Base-by-base conservation (phyloP, 2,329 filamentous ascomycete genomes). In the Ophiostoma novo-ulmi region DNA sequence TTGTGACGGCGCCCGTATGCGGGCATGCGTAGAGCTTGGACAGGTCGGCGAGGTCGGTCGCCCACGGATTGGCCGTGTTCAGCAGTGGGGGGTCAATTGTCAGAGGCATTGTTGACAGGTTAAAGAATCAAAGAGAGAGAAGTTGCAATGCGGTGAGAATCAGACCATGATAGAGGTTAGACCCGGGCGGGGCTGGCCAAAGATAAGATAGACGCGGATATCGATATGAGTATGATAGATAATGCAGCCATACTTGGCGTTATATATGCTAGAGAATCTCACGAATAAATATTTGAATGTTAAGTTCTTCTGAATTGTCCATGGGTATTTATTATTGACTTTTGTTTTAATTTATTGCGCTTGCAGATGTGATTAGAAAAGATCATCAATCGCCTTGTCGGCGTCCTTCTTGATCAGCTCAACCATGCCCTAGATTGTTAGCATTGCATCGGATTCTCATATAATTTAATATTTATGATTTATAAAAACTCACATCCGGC, bases 321-420 rank as follows among this genome's bases (percentile, higher is more conserved):
- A 22, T 22, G 52, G 52, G 52, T 31, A 39, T 14, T 13, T 67
- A 26, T 52, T 36, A 7, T 61, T 70, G 31, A 7, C 31, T 52
- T 61, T 20, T 1, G 14, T 66, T n/a, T 64, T 48, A n/a, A 11
- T 22, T 22, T 38, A 58, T 31, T 31, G 31, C 31, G 31, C 1
- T 31, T 31, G 26, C 41, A 11, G 48, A 55, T 55, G 39, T 11
- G 26, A 52, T 66, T 66, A 95, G 75, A 97, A 89, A 72, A 99
- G 82, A 79, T 97, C 94, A 74, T 92, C 88, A 74, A 99, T 91
- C 20, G 90, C 89, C 82, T 97, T 97, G 79, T 97, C 94, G 10
- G 94, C 92, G 78, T 99, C 95, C 76, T 93, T 91, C 77, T 92
- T 91, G 77, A 99, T 97, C 76, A 99, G 81, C 41, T 97, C 93